These are phyloP conservation scores for Ophiocordyceps camponoti-saundersi DNA, from an alignment of 2,329 filamentous ascomycete genomes.

Conservation along the genomic window DNA sequence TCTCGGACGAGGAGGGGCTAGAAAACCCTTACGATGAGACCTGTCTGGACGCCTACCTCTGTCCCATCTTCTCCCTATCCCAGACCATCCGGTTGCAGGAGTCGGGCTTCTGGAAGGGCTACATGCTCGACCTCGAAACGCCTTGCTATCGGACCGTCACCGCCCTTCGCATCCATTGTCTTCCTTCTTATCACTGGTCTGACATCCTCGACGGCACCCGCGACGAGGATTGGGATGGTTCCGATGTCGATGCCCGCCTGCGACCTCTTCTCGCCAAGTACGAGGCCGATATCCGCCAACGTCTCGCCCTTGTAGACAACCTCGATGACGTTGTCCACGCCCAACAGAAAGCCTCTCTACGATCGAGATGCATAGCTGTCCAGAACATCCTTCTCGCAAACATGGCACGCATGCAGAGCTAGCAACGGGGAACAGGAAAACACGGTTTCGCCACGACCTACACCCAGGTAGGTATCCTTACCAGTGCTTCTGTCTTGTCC, in stretches of 20 bases:
- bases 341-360: neutral
- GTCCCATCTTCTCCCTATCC: slow-evolving; percentile 16
- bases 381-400: slow-evolving; percentile 7
- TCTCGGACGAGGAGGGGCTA: slow-evolving; percentile 10
- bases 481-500: too few relatives aligned
- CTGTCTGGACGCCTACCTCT: slow-evolving; percentile 27
- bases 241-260: slow-evolving; percentile 18
- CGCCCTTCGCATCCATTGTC: slow-evolving; percentile 23
- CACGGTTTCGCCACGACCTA: too few relatives aligned
- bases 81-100: slow-evolving; percentile 24
- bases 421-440: neutral
- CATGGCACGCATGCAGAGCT: neutral
- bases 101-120: slow-evolving; percentile 30
- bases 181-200: slow-evolving; percentile 22
- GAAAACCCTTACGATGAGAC: slow-evolving; percentile 34
- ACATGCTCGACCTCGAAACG: slow-evolving; percentile 29
- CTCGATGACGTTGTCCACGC: slow-evolving; percentile 6
- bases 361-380: slow-evolving; percentile 11
- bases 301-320: slow-evolving; percentile 12
- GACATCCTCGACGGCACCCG: slow-evolving; percentile 25
- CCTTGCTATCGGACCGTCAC: slow-evolving; percentile 40
- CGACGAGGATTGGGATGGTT: slow-evolving; percentile 28
- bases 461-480: too few relatives aligned
- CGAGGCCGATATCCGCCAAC: slow-evolving; percentile 12
- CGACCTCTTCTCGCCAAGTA: slow-evolving; percentile 20